Conservation (phyloP, 2,329 filamentous ascomycete genomes). For the Aspergillus phoenicis region DNA sequence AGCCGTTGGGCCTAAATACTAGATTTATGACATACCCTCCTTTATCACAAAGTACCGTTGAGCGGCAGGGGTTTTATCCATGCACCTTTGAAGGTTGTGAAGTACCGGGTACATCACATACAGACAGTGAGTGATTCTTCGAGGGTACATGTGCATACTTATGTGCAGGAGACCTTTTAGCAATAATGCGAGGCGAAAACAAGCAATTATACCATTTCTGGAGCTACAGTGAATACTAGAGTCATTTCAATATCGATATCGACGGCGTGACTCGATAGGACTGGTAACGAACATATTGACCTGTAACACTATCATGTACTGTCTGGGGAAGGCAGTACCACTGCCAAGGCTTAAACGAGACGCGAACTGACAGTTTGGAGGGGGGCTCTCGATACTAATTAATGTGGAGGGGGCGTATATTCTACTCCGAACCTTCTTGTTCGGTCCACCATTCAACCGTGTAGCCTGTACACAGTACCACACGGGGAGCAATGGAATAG, state of each 20-base stretch:
- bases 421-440: constrained; percentile 5
- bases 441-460: neutral
- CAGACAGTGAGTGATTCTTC: neutral
- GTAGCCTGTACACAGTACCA: neutral
- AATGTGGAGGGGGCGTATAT: constrained; percentile 4
- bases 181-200: neutral
- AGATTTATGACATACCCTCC: neutral
- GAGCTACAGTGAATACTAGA: neutral
- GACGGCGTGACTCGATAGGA: neutral
- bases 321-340: neutral
- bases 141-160: neutral
- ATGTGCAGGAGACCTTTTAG: neutral
- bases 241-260: neutral
- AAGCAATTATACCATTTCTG: neutral
- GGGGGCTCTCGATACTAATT: neutral
- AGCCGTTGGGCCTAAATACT: neutral
- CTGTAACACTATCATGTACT: neutral
- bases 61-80: neutral
- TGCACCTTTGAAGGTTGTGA: neutral
- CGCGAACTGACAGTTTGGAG: neutral
- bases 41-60: neutral
- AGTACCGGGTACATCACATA: neutral
- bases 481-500: neutral
- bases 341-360: neutral
- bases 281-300: neutral